phyloP scores from a whole-genome alignment of 148 eudicot genomes.

The Agrostemma githago region DNA sequence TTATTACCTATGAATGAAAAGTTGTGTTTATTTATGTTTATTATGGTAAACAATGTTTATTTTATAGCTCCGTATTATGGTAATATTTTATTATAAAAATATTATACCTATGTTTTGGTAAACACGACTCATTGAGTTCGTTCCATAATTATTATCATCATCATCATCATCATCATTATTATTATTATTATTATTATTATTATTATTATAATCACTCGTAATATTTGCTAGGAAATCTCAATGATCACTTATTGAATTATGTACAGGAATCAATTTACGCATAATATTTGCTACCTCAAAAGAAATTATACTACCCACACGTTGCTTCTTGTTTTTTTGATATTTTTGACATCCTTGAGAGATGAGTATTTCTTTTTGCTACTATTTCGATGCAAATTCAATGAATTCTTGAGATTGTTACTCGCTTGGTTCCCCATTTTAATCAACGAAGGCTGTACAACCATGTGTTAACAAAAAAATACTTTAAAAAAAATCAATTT shows the following conservation, averaged over 20 bases:
- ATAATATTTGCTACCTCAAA: constrained; percentile 91
- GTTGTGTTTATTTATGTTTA: too few relatives aligned
- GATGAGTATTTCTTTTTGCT: constrained; percentile 22
- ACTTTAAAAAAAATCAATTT: background rate
- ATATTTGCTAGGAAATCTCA: constrained; percentile 37
- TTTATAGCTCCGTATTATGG: too few relatives aligned
- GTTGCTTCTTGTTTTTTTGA: background rate
- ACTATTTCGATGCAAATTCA: constrained; percentile 33
- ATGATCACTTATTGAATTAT: constrained; percentile 50
- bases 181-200: too few relatives aligned
- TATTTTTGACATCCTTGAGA: constrained; percentile 21
- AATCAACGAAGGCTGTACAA: constrained; percentile 79
- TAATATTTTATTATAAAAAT: too few relatives aligned
- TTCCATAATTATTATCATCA: too few relatives aligned
- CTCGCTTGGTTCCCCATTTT: constrained; percentile 77
- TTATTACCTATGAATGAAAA: too few relatives aligned
- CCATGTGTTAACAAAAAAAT: constrained; percentile 39
- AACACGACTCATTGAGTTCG: too few relatives aligned
- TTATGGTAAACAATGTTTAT: too few relatives aligned
- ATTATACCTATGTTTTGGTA: too few relatives aligned
- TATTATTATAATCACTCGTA: too few relatives aligned
- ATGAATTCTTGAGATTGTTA: constrained; percentile 61
- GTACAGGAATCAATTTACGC: constrained; percentile 68
- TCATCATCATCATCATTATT: too few relatives aligned
- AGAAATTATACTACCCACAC: constrained; percentile 70